phyloP scores from a whole-genome alignment of 176 grass and related monocot genomes.

The Musa troglodytarum region DNA sequence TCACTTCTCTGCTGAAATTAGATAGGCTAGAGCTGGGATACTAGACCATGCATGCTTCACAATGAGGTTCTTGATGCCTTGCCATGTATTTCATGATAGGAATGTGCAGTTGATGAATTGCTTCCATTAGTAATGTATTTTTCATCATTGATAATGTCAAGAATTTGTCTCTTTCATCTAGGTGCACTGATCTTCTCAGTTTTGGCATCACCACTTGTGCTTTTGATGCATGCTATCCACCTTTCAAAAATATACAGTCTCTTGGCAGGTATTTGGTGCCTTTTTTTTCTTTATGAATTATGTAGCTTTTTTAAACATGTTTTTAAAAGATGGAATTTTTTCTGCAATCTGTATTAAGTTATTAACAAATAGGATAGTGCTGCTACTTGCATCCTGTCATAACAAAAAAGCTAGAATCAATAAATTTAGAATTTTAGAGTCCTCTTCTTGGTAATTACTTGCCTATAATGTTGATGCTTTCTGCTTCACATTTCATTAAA shows the following conservation, averaged over 20 bases:
- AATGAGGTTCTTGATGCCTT: background rate
- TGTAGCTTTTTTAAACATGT: background rate
- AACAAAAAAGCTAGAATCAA: no score
- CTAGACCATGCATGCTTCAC: no score
- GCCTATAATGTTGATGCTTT: no score
- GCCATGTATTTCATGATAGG: background rate
- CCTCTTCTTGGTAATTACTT: no score
- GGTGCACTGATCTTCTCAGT: constrained; percentile 62
- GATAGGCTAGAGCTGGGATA: no score
- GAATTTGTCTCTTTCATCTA: constrained; percentile 24
- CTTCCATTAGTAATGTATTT: background rate
- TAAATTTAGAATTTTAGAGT: no score
- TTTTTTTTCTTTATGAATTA: background rate
- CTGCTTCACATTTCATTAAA: no score
- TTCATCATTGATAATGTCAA: background rate
- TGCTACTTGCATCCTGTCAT: no score
- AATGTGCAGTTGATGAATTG: background rate
- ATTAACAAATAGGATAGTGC: no score
- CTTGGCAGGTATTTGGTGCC: constrained; percentile 47
- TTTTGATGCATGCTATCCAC: constrained; percentile 41
- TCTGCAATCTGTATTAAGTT: no score
- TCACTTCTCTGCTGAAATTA: no score
- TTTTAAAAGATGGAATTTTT: background rate
- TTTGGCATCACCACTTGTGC: constrained; percentile 48
- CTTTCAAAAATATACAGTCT: constrained; percentile 71